phyloP scores from a whole-genome alignment of 2,329 filamentous ascomycete species.

The Apiospora aurea region DNA sequence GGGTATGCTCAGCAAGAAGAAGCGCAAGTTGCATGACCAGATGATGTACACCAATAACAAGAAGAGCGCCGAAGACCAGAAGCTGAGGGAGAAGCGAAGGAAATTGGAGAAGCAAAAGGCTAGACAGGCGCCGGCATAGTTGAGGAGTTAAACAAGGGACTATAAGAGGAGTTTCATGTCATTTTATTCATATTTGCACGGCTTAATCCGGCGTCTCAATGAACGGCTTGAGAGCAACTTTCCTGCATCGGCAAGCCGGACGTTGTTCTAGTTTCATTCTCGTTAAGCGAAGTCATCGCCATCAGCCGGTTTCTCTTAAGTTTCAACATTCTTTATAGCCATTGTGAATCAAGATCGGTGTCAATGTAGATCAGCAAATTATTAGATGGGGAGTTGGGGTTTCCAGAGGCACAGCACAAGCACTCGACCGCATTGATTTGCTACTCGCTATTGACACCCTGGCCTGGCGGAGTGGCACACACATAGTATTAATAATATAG shows the following conservation, averaged over 20 bases:
- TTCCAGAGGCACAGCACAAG: too few relatives aligned
- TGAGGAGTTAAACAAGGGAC: slow-evolving; percentile 24
- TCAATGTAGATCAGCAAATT: not conserved
- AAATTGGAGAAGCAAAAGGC: slow-evolving; percentile 74
- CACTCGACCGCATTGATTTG: not conserved
- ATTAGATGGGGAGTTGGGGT: too few relatives aligned
- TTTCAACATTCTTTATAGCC: not conserved
- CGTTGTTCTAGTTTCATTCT: not conserved
- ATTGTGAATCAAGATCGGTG: not conserved
- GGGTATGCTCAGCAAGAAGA: slow-evolving; percentile 98
- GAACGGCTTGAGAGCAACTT: not conserved
- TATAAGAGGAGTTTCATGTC: slow-evolving; percentile 20
- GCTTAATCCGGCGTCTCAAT: slow-evolving; percentile 9
- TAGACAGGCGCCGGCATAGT: slow-evolving; percentile 41
- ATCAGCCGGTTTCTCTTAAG: too few relatives aligned
- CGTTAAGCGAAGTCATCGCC: not conserved
- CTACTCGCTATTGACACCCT: not conserved
- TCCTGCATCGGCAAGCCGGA: not conserved
- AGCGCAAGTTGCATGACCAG: slow-evolving; percentile 96
- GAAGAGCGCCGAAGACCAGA: slow-evolving; percentile 88
- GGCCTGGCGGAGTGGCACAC: not conserved
- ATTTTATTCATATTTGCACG: slow-evolving; percentile 6
- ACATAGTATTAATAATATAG: too few relatives aligned
- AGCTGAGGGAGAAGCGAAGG: slow-evolving; percentile 86
- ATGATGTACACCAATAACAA: slow-evolving; percentile 96